Evolutionary conservation across 768 basidiomycete genomes (phyloP), one percentile per base, ranked within the genome.

Genomic region (Auriculariales sp.): DNA sequence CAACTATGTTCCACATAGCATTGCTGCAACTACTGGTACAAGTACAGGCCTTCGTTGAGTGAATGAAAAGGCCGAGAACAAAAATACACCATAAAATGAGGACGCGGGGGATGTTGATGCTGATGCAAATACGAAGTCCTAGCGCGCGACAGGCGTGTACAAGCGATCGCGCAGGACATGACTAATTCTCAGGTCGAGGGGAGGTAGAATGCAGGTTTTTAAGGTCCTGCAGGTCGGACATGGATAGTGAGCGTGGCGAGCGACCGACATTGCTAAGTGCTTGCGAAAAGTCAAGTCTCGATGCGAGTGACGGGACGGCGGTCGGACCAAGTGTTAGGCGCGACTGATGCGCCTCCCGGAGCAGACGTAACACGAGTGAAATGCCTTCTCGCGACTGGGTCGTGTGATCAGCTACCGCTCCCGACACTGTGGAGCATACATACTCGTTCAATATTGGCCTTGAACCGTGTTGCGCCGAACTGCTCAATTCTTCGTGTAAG

Each of bases 371-470:
- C 51, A 94, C 82, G 35, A 90, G 71, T 34, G 83, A 79, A 53
- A 95, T 82, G 4, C 91, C 91, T 64, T 89, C 84, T 36, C 87
- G 84, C 57, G 85, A 90, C 87, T 89, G 53, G 15, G n/a, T n/a
- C n/a, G n/a, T n/a, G n/a, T n/a, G n/a, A n/a, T n/a, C n/a, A n/a
- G n/a, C n/a, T n/a, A n/a, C n/a, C n/a, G n/a, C n/a, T n/a, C n/a
- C n/a, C n/a, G 12, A 27, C 34, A 48, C 30, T 49, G 34, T 25
- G 47, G 24, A 46, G 31, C 25, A 44, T 19, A 66, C 81, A 49
- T 61, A 83, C 92, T 58, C 78, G 74, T 64, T 93, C 88, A 46
- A 93, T 70, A 59, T 95, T 87, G 15, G 81, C 77, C 63, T 92
- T 89, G 68, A 94, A 92, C 53, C 77, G 78, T 10, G 77, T 78